Evolutionary conservation across 192 early-diverging fungal species (phyloP), one percentile per base, ranked within the genome.

Genomic region (Mortierella antarctica): DNA sequence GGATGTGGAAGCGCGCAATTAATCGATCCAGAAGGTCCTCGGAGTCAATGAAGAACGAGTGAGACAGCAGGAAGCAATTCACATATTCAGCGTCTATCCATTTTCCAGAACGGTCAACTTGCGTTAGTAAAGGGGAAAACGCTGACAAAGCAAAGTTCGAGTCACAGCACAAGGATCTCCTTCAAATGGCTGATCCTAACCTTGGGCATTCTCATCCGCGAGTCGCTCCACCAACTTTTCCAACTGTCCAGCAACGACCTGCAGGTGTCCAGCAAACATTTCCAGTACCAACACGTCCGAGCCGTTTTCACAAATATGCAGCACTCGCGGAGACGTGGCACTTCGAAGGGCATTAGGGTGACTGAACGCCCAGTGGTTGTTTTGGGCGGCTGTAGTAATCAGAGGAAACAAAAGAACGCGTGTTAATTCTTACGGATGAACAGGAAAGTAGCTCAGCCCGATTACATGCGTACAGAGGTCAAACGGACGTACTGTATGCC

Each of bases 221-320:
- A 93, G 62, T 69, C 87, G 75, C 50, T 85, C 70, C 58, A 93
- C 83, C 42, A 93, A 59, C 42, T 91, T 92, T 21, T 93, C 91
- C 6, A 87, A 44, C 18, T 89, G 85, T n/a, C 89, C 92, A 3
- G 87, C 84, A 13, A 92, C 80, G 20, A 93, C 84, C 41, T 87
- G 87, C 39, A 91, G 50, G 51, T 85, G 83, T 2, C 85, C 88
- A 10, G 54, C 71, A 17, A 83, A 63, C 70, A 89, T 86, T 49
- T 92, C 87, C 85, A 92, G 83, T 17, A 88, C 82, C 6, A 92
- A 68, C 9, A 90, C 89, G 70, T 91, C 87, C 1, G 62, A 54
- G 0, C 84, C 89, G 58, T 89, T 86, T 50, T 90, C 88, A 2
- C 73, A 85, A 31, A 92, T 70, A 60, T 87, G 83, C 11, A 91